Base-by-base conservation (phyloP, 768 basidiomycete genomes). In the Daedaleopsis sinensis region DNA sequence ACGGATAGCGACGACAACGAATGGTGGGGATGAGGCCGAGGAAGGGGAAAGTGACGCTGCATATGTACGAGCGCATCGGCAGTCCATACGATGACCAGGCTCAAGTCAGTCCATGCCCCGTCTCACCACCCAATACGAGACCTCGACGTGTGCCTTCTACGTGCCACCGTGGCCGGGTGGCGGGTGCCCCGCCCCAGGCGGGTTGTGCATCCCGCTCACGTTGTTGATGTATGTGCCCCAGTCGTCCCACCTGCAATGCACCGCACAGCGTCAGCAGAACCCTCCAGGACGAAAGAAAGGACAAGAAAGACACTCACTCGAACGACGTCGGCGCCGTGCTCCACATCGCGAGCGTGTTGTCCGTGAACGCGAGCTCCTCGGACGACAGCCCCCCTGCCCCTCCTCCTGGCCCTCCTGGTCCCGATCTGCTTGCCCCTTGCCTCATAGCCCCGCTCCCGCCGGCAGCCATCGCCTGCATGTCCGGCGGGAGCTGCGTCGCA, bases 331-430 rank as follows among this genome's bases (percentile, higher is more conserved):
- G 85, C 23, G 85, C 84, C 53, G 75, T 78, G 12, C 84, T 83
- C 87, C 86, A 89, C 82, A 87, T 84, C 15, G 78, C 77, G 65
- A 87, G 78, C 48, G 81, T 81, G 57, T 75, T 72, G 64, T 86
- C 81, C 70, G 65, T 54, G 39, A 64, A 68, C 58, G 67, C 55
- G 44, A 62, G 35, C 27, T 61, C 62, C 50, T 64, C 54, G 7
- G 55, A 51, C 46, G 58, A 47, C 58, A 59, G 11, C 13, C 27
- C 37, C 16, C 32, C 57, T 18, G 21, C 47, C 19, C 52, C 39
- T 16, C 37, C 62, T 21, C 24, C 55, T 36, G n/a, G 23, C 5
- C 54, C 46, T 38, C 32, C 49, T 39, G 12, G 38, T 15, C 44
- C 10, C 47, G 19, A 35, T 21, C 49, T 35, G 48, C 47, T 21